Evolutionary conservation across 78 protist species (phyloP).

Genomic region (Dictyostelium discoideum): DNA sequence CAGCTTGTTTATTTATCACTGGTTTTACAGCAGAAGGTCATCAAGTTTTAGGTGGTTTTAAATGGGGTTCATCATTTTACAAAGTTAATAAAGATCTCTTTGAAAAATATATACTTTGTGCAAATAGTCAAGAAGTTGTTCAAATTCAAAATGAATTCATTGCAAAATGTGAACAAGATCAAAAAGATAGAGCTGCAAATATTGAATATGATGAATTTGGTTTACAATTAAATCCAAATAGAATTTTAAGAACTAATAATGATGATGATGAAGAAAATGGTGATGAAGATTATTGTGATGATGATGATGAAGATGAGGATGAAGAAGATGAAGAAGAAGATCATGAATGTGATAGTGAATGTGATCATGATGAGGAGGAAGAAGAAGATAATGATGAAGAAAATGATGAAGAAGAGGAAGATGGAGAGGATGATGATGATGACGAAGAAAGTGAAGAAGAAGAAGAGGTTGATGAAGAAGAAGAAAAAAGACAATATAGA

Average conservation of each 20-base stretch:
- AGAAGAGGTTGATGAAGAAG: slow-evolving; percentile 27
- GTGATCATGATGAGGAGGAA: slow-evolving; percentile 46
- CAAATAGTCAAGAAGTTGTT: slow-evolving; percentile 76
- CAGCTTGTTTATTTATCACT: slow-evolving; percentile 92
- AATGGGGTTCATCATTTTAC: slow-evolving; percentile 95
- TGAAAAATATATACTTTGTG: slow-evolving; percentile 74
- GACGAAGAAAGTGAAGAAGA: slow-evolving; percentile 12
- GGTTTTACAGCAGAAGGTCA: slow-evolving; percentile 86
- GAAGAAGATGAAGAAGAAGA: slow-evolving; percentile 2
- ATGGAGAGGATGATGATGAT: slow-evolving; percentile 1
- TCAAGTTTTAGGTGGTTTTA: slow-evolving; percentile 87
- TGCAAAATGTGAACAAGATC: slow-evolving; percentile 67
- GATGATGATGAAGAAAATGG: slow-evolving; percentile 25
- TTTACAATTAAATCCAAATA: slow-evolving; percentile 42
- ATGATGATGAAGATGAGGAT: slow-evolving; percentile 34
- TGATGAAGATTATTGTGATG: slow-evolving; percentile 34
- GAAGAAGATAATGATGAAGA: neutral
- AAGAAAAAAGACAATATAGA: slow-evolving; percentile 20
- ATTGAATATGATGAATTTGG: slow-evolving; percentile 30
- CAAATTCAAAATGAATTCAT: slow-evolving; percentile 79
- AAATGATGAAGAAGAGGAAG: neutral
- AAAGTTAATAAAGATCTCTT: slow-evolving; percentile 90
- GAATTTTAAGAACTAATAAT: neutral
- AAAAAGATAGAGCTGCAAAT: neutral
- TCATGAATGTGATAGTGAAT: neutral